Conservation (phyloP, 352 stramenopile genomes). For the Peronospora tabacina region DNA sequence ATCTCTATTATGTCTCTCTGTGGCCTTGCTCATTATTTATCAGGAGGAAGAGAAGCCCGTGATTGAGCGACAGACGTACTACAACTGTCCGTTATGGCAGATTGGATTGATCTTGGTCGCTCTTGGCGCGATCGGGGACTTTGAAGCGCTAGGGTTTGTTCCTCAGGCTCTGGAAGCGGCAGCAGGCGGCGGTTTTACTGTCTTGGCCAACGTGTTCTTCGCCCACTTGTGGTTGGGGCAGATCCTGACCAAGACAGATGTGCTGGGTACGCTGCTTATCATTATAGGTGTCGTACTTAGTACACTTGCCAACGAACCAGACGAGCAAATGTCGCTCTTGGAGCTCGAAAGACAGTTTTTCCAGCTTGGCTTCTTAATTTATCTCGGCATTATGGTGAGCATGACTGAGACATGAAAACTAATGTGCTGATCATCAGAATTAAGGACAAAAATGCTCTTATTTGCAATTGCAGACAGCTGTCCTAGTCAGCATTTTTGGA, state of each 20-base stretch:
- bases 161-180: constrained; percentile 81
- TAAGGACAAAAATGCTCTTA: constrained; percentile 1
- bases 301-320: constrained; percentile 72
- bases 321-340: constrained; percentile 67
- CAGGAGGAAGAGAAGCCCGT: constrained; percentile 60
- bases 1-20: too few species aligned
- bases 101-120: constrained; percentile 74
- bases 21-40: not conserved
- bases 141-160: constrained; percentile 82
- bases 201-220: constrained; percentile 87
- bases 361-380: constrained; percentile 67
- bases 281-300: constrained; percentile 77
- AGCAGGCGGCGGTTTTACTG: constrained; percentile 77
- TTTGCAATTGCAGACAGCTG: constrained; percentile 33
- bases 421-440: constrained; percentile 4
- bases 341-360: constrained; percentile 80
- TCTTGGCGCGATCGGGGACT: constrained; percentile 77
- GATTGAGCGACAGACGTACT: constrained; percentile 67
- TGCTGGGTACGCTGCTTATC: constrained; percentile 66
- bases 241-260: constrained; percentile 56
- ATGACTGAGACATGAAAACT: not conserved
- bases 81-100: constrained; percentile 78
- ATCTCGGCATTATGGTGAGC: constrained; percentile 65
- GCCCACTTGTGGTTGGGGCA: constrained; percentile 80
- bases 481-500: constrained; percentile 61